phyloP scores from a whole-genome alignment of 371 early-diverging fungal species.

The Mucor racemosus region DNA sequence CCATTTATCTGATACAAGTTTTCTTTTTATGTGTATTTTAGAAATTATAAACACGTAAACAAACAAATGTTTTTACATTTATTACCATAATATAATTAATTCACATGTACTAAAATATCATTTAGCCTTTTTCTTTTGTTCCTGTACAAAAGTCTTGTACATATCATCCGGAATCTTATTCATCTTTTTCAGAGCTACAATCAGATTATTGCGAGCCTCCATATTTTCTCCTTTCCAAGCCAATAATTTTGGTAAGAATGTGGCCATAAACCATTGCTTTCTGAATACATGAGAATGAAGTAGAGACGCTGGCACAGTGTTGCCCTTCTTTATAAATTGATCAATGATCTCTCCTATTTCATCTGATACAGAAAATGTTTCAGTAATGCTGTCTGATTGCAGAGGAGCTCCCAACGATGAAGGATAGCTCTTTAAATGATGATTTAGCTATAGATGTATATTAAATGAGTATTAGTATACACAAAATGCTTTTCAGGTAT shows the following conservation, averaged over 20 bases:
- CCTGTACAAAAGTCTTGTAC: constrained; percentile 2
- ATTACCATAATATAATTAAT: too few relatives aligned
- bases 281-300: constrained; percentile 25
- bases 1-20: too few relatives aligned
- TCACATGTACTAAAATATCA: too few relatives aligned
- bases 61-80: too few relatives aligned
- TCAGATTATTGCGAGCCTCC: constrained; percentile 14
- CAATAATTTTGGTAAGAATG: constrained; percentile 30
- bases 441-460: constrained; percentile 16
- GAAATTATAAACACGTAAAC: too few relatives aligned
- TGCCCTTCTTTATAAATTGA: constrained; percentile 6
- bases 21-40: too few relatives aligned
- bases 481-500: too few relatives aligned
- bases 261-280: constrained; percentile 25
- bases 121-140: not conserved
- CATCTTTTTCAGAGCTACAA: constrained; percentile 19
- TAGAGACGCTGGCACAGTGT: constrained; percentile 16
- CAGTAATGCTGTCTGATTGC: not conserved
- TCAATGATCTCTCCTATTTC: not conserved
- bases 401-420: constrained; percentile 1
- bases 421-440: constrained; percentile 21
- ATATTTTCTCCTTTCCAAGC: constrained; percentile 11
- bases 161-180: constrained; percentile 26
- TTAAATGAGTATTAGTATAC: not conserved
- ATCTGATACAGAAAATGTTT: not conserved